Evolutionary conservation across 441 rosid genomes (phyloP).

Genomic region (Daphne laureola): DNA sequence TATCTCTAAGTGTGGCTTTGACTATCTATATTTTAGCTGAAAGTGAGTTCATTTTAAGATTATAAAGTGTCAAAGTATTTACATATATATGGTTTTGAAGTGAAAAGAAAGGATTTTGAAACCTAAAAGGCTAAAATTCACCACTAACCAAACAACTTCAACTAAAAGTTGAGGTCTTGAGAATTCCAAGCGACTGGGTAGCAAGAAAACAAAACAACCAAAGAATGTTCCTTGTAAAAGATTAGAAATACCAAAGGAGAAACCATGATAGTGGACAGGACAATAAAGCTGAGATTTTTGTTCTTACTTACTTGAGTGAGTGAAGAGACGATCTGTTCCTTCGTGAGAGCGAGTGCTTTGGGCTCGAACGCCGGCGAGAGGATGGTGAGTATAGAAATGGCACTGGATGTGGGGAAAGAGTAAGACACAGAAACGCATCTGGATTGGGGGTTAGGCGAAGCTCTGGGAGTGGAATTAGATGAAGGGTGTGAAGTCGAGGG

Average conservation of each 20-base stretch:
- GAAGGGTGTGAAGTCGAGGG: conserved; percentile 20
- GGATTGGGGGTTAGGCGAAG: conserved; percentile 29
- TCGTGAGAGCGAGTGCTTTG: conserved; percentile 51
- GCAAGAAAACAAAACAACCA: not conserved
- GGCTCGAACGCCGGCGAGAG: conserved; percentile 57
- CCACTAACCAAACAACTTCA: no score
- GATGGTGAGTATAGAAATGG: conserved; percentile 58
- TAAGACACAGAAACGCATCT: conserved; percentile 45
- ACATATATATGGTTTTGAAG: no score
- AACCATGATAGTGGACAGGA: no score
- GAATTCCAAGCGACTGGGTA: not conserved
- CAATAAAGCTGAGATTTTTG: not conserved
- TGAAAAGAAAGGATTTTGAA: no score
- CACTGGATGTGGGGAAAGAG: conserved; percentile 54
- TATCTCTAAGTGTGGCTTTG: no score
- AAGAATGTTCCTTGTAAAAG: not conserved
- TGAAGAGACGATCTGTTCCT: conserved; percentile 85
- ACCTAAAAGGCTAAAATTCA: no score
- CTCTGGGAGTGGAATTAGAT: conserved; percentile 11
- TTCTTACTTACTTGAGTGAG: conserved; percentile 56
- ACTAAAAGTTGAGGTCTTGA: no score
- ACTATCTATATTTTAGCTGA: no score
- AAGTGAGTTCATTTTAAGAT: no score
- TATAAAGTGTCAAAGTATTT: no score
- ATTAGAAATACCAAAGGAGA: not conserved